Base-by-base conservation (phyloP, 1,139 yeast genomes). In the Hanseniaspora gamundiae region DNA sequence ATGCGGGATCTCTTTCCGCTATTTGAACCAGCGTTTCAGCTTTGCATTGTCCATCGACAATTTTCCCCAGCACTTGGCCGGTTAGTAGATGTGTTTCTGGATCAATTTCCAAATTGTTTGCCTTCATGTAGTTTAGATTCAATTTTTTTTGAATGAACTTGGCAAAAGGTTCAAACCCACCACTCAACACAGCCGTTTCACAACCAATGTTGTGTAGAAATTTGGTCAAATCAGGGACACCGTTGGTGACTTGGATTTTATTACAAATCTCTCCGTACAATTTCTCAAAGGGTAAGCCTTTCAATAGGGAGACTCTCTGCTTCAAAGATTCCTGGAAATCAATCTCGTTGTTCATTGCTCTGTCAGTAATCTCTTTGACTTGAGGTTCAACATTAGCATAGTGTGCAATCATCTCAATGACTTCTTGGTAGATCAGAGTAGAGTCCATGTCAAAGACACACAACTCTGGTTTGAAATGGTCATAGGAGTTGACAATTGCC, bases 371-470 rank as follows among this genome's bases (percentile, higher is more conserved):
- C 44, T 72, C 76, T 5, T 83, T 78, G 13, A 85, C 94, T 58
- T 80, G 67, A 2, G 69, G 74, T 53, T 84, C 93, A 26, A 84
- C 87, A 49, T 72, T 70, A n/a, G 91, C 94, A 52, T 80, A 78
- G 0, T 82, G 86, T 3, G 98, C 98, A 52, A 93, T 88, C 58
- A 91, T 67, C 59, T 93, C 99, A 52, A 91, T 91, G 41, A 91
- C 97, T 64, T 93, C 99, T 64, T 93, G 97, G 61, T 84, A 80
- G 52, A 93, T 93, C 58, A 93, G 68, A 0, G 98, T 93, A 1
- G 97, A 88, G 66, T 93, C 99, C 98, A 93, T 93, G 57, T 93
- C 98, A 57, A 93, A 93, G 19, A 93, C 85, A 50, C 85, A 79
- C 42, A 91, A 68, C 53, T 76, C 74, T 2, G 46, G 46, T 24